Conservation (phyloP, 345 rosid species). For the Jatropha curcas region DNA sequence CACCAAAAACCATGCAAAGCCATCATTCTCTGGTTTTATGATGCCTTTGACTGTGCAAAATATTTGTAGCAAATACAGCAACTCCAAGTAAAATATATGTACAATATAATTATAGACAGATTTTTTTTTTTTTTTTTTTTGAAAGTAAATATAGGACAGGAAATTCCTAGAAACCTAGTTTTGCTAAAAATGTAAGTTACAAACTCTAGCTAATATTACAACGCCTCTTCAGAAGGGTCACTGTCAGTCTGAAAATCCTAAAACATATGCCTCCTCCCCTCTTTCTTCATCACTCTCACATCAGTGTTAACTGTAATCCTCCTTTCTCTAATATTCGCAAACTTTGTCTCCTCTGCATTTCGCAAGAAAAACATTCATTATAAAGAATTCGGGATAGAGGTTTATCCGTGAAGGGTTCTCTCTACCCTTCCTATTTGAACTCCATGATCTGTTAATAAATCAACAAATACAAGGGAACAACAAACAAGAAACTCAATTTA, state of each 20-base stretch:
- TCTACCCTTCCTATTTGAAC: constrained; percentile 51
- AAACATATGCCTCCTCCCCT: constrained; percentile 24
- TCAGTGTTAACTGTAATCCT: constrained; percentile 44
- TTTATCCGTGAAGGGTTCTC: constrained; percentile 49
- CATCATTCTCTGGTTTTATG: too few species aligned
- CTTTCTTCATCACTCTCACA: constrained; percentile 44
- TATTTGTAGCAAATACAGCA: not conserved
- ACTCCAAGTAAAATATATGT: not conserved
- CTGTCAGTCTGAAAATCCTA: constrained; percentile 28
- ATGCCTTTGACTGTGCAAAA: too few species aligned
- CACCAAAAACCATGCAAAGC: too few species aligned
- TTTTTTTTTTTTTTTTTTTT: too few species aligned
- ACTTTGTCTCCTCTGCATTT: constrained; percentile 66
- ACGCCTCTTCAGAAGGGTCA: constrained; percentile 30
- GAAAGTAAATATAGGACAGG: not conserved
- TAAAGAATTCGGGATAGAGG: constrained; percentile 52
- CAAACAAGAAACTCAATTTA: not conserved
- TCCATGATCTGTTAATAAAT: constrained; percentile 54
- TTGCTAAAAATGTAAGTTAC: not conserved
- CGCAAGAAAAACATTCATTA: constrained; percentile 63
- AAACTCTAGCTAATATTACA: constrained; percentile 35
- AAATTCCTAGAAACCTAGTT: not conserved
- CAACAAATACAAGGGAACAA: too few species aligned
- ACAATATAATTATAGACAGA: too few species aligned
- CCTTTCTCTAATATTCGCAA: constrained; percentile 49